phyloP scores from a whole-genome alignment of 148 eudicot genomes.

The Hydrangea macrophylla region DNA sequence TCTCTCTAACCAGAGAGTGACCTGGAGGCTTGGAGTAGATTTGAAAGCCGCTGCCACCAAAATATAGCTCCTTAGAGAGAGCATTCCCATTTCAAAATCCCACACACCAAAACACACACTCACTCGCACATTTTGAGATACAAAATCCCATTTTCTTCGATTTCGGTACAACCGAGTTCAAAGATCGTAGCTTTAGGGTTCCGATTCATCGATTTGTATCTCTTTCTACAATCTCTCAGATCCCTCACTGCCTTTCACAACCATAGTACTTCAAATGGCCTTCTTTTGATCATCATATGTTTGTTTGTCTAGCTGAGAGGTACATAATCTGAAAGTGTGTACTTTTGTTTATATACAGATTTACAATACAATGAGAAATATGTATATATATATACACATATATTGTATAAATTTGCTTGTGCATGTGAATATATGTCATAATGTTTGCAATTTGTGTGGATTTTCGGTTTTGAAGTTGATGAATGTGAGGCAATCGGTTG shows the following conservation, averaged over 20 bases:
- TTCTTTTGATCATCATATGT: background rate
- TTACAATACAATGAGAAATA: too few relatives aligned
- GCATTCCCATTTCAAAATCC: background rate
- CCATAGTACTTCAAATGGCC: background rate
- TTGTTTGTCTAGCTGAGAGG: background rate
- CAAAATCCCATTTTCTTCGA: background rate
- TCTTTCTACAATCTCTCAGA: background rate
- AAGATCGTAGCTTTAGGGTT: background rate
- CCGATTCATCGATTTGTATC: background rate
- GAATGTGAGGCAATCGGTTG: slow-evolving; percentile 1
- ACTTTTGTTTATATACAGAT: background rate
- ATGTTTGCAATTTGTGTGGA: background rate
- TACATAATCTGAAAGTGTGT: background rate
- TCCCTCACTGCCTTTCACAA: background rate
- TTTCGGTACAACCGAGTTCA: background rate
- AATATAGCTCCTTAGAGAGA: background rate
- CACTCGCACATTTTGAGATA: background rate
- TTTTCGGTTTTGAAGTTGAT: background rate
- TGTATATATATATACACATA: background rate
- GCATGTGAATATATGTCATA: background rate
- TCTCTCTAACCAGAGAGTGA: background rate
- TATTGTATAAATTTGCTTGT: background rate
- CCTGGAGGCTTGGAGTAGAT: slow-evolving; percentile 19
- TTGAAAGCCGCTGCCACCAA: slow-evolving; percentile 10
- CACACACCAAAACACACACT: background rate